phyloP scores from a whole-genome alignment of 441 rosid species.

The Pelargonium citronellum region DNA sequence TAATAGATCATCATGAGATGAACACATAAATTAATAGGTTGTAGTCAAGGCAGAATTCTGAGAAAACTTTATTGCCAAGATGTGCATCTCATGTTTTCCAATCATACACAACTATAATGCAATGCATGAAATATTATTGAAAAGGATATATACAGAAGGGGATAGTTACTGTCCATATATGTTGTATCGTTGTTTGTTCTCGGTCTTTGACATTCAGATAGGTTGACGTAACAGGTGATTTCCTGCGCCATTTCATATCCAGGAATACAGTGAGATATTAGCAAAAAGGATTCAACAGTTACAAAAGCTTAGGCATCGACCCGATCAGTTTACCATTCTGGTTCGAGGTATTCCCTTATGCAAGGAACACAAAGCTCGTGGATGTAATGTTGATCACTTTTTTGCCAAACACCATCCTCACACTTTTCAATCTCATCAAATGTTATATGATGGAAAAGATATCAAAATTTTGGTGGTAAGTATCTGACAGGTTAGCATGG shows the following conservation, averaged over 20 bases:
- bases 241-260: constrained; percentile 36
- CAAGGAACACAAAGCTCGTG: constrained; percentile 41
- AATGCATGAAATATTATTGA: no score
- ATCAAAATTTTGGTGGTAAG: constrained; percentile 56
- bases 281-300: constrained; percentile 53
- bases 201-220: constrained; percentile 21
- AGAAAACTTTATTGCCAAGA: neutral
- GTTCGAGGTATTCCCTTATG: constrained; percentile 76
- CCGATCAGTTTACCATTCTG: constrained; percentile 71
- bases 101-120: no score
- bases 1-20: neutral
- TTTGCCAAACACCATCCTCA: constrained; percentile 64
- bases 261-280: constrained; percentile 69
- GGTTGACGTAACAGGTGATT: constrained; percentile 28
- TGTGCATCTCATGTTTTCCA: neutral
- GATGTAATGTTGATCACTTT: constrained; percentile 71
- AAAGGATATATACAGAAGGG: no score
- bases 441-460: constrained; percentile 56
- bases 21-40: neutral
- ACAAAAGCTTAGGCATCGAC: constrained; percentile 42
- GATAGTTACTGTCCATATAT: neutral
- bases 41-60: neutral
- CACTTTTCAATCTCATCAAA: constrained; percentile 58
- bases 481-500: constrained; percentile 9
- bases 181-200: neutral